Evolutionary conservation across 306 rosid genomes (phyloP).

Genomic region (Styphnolobium japonicum): DNA sequence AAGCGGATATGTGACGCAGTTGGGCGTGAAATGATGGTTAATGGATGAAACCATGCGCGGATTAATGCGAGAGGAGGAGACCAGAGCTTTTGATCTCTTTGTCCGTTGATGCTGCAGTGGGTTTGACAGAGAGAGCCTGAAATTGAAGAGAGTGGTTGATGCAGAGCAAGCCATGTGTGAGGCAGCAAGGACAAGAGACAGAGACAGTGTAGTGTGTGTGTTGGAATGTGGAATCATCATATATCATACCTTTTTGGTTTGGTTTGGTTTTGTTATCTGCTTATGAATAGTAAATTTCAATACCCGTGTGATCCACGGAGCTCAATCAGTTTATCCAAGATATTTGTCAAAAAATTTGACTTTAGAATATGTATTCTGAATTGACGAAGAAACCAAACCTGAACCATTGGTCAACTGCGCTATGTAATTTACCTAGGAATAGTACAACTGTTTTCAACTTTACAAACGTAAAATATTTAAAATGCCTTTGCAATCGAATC

Average conservation of each 20-base stretch:
- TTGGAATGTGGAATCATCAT: constrained; percentile 12
- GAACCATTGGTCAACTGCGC: background rate
- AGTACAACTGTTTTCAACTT: too few species aligned
- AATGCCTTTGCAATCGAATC: too few species aligned
- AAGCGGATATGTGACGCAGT: constrained; percentile 22
- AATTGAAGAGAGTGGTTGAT: constrained; percentile 43
- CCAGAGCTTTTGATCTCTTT: constrained; percentile 29
- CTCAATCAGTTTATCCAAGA: background rate
- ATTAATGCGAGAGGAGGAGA: constrained; percentile 23
- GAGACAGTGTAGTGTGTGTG: background rate
- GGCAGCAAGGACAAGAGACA: constrained; percentile 2
- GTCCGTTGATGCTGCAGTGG: constrained; percentile 32
- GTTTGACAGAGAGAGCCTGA: constrained; percentile 22
- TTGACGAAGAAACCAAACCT: too few species aligned
- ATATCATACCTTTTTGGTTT: constrained; percentile 20
- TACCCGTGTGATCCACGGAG: background rate
- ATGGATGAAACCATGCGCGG: constrained; percentile 29
- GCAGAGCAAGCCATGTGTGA: constrained; percentile 54
- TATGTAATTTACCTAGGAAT: too few species aligned
- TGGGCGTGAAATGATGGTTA: constrained; percentile 22
- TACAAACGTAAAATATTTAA: too few species aligned
- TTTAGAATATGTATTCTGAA: too few species aligned
- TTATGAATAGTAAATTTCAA: background rate
- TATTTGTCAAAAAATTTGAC: background rate
- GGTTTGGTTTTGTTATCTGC: constrained; percentile 1